Base-by-base conservation (phyloP, 2,329 filamentous ascomycete genomes). In the Sphaerulina populicola region DNA sequence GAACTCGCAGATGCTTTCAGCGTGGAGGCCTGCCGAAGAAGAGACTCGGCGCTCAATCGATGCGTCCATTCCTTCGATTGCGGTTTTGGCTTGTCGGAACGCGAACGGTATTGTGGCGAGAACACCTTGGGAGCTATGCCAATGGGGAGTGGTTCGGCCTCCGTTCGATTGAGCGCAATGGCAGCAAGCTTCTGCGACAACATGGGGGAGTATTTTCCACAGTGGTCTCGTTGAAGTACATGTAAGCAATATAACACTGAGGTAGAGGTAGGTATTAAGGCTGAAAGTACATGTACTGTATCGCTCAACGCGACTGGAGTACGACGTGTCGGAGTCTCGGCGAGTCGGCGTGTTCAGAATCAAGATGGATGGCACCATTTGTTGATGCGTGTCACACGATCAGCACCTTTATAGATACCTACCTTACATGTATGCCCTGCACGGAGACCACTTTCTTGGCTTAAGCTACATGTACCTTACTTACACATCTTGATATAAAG, bases 111-210 rank as follows among this genome's bases (percentile, higher is more conserved):
- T 6, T 44, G 35, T 21, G 33, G 31, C 8, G 52, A 55, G 15
- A 51, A 57, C 14, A 55, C 53, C 44, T 55, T 44, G 7, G 55
- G 55, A 7, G 55, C 55, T 21, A 57, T 55, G 33, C 55, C 55
- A 6, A 37, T 38, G n/a, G 55, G 55, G 6, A 57, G 37, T 5
- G 49, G 39, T 14, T 38, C 36, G 18, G 45, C 18, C 36, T 30
- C 33, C 7, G 33, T 35, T 11, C 55, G 55, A 12, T 44, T 45
- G 10, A 48, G 48, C 14, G 54, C 38, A 30, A 57, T 36, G n/a
- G 49, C 49, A 37, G 43, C 38, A 23, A 57, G 42, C 40, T 50
- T 57, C 10, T 42, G 14, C 5, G 52, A 49, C 44, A 54, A 37
- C 46, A 49, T 49, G 38, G 7, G 42, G 37, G 11, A 5, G 8